phyloP scores from a whole-genome alignment of 2,329 filamentous ascomycete genomes.

The Leptodontidium sp. region DNA sequence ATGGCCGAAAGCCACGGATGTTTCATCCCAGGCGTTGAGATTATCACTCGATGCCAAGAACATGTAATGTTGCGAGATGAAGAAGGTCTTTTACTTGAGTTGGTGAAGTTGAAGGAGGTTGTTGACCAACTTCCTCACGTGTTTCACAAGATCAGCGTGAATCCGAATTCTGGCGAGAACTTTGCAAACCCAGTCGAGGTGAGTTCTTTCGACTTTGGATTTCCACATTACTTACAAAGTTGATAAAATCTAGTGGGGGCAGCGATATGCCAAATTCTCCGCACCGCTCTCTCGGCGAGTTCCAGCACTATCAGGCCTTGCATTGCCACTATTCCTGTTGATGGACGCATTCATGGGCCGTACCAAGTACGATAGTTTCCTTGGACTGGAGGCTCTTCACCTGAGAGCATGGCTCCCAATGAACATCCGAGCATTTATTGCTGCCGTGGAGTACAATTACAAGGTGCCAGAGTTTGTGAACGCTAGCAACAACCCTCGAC shows the following conservation, averaged over 20 bases:
- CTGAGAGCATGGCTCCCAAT: neutral
- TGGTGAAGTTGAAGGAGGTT: slow-evolving; percentile 9
- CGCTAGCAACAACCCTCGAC: neutral
- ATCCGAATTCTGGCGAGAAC: slow-evolving; percentile 6
- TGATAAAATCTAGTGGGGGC: neutral
- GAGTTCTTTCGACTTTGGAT: neutral
- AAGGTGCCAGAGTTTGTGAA: slow-evolving; percentile 3
- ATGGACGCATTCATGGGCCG: slow-evolving; percentile 5
- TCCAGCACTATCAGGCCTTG: neutral
- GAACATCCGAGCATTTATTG: slow-evolving; percentile 6
- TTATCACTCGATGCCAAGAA: slow-evolving; percentile 3
- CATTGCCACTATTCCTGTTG: neutral
- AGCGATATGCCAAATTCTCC: slow-evolving; percentile 7
- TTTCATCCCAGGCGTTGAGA: slow-evolving; percentile 4
- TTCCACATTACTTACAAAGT: neutral
- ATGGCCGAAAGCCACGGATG: slow-evolving; percentile 7
- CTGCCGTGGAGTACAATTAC: slow-evolving; percentile 4
- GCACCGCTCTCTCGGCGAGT: neutral
- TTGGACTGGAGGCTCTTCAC: neutral
- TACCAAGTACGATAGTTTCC: slow-evolving; percentile 5
- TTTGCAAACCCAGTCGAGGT: slow-evolving; percentile 2
- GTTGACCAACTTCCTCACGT: slow-evolving; percentile 2
- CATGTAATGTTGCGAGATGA: slow-evolving; percentile 4
- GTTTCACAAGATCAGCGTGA: neutral
- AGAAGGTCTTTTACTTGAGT: slow-evolving; percentile 4